Percentiles rank a stretch among this genome's conserved stretches.
Evolutionary conservation across 495 filamentous ascomycete genomes (phyloP).

Genomic region (Penicillium soppii): DNA sequence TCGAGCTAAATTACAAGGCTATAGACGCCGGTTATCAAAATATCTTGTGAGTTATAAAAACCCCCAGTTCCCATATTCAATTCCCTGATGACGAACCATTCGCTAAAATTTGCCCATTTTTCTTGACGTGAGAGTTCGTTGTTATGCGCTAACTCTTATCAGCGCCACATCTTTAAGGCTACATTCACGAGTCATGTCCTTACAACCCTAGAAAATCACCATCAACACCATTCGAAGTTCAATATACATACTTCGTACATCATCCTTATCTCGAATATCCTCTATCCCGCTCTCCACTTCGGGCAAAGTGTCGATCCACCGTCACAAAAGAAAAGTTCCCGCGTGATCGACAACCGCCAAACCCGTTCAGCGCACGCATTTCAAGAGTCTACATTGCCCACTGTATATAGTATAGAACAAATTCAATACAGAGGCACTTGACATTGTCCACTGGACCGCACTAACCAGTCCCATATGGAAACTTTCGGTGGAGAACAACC

Average conservation of each 20-base stretch:
- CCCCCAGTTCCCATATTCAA: too few relatives aligned
- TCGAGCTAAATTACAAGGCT: not conserved
- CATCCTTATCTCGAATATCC: constrained; percentile 3
- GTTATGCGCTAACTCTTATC: not conserved
- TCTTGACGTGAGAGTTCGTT: constrained; percentile 8
- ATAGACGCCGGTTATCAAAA: too few relatives aligned
- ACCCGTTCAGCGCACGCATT: constrained; percentile 3
- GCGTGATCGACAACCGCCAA: constrained; percentile 39
- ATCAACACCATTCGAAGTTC: too few relatives aligned
- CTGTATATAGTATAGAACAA: too few relatives aligned
- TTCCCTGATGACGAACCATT: not conserved
- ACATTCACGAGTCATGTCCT: too few relatives aligned
- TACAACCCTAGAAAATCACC: too few relatives aligned
- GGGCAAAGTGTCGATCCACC: constrained; percentile 26
- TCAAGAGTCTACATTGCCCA: too few relatives aligned
- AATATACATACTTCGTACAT: not conserved
- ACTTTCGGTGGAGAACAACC: not conserved
- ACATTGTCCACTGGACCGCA: too few relatives aligned
- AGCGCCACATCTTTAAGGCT: not conserved
- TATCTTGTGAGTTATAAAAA: too few relatives aligned
- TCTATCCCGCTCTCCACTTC: constrained; percentile 9
- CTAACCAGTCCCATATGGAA: too few relatives aligned
- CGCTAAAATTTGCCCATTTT: not conserved
- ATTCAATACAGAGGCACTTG: too few relatives aligned
- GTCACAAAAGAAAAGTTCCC: constrained; percentile 31